Evolutionary conservation across 176 grass and related monocot genomes (phyloP).

Genomic region (Oryza glumipatula): DNA sequence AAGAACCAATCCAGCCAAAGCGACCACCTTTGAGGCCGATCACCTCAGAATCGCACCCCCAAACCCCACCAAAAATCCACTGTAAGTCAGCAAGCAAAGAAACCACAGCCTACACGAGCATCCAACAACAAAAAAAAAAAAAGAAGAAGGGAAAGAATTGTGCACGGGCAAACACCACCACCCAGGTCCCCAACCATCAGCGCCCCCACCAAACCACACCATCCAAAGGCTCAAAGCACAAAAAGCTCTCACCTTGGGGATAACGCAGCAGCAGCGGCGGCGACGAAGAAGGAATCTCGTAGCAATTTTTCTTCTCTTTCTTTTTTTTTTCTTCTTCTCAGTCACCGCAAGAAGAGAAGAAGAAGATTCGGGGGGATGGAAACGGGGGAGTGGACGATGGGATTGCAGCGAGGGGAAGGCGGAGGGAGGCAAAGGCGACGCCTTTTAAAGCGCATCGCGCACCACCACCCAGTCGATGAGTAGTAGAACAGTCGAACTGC

Average conservation of each 20-base stretch:
- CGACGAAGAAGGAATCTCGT: background rate
- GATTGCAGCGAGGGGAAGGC: background rate
- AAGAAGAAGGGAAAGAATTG: background rate
- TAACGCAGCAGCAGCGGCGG: background rate
- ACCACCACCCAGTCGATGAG: background rate
- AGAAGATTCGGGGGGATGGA: background rate
- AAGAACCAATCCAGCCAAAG: constrained; percentile 19
- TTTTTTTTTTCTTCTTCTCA: background rate
- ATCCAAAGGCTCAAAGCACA: background rate
- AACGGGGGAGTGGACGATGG: background rate
- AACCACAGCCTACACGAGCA: background rate
- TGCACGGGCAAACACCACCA: background rate
- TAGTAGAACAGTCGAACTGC: constrained; percentile 12
- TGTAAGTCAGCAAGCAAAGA: background rate
- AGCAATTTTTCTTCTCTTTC: background rate
- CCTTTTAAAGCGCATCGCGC: constrained; percentile 52
- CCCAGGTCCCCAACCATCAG: background rate
- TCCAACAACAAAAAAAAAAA: background rate
- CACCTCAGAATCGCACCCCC: constrained; percentile 8
- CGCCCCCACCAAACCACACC: background rate
- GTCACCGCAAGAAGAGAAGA: background rate
- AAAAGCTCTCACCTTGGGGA: constrained; percentile 40
- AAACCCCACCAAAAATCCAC: background rate
- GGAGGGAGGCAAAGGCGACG: background rate
- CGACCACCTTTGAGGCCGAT: constrained; percentile 44